Evolutionary conservation across 768 basidiomycete genomes (phyloP), one percentile per base, ranked within the genome.

Genomic region (Suillus variegatus): DNA sequence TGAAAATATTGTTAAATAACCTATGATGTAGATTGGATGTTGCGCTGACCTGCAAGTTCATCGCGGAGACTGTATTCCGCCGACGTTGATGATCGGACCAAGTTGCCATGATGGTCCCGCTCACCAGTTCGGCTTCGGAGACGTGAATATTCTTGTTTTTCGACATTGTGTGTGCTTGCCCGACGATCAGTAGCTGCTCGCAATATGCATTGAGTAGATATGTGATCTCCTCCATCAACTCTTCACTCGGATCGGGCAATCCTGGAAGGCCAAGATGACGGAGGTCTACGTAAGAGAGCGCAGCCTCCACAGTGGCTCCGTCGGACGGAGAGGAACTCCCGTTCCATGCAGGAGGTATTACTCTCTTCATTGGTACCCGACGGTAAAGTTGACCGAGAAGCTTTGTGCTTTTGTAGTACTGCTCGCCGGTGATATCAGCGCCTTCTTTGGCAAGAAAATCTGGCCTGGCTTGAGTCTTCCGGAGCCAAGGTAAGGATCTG

Each of bases 361-460:
- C 79, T 16, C 76, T 72, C 55, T 70, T 69, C 43, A 77, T 56
- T 1, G 81, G 81, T 6, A 86, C 80, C 5, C 75, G 79, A 60
- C 90, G 82, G 70, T 84, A 92, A 13, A 92, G 81, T 62, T 77
- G 75, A 3, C 91, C 91, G 47, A 92, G 85, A 1, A 86, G 86
- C 32, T 79, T 74, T 1, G 70, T 12, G 69, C 89, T 91, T 56
- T 67, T 44, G 68, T 92, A 92, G 72, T 81, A 87, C 1, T 68
- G 61, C 4, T 25, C 43, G 0, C 60, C 5, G 12, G 25, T 51
- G n/a, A 70, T 12, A 40, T 77, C 73, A 0, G 49, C 71, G 0
- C 82, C 87, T 74, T 91, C 89, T 20, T 86, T 88, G 2, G 87
- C 88, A 71, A 82, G 79, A 88, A 89, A 90, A 72, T 91, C 89